phyloP scores from a whole-genome alignment of 768 basidiomycete genomes.

The Botryobasidium botryosum region DNA sequence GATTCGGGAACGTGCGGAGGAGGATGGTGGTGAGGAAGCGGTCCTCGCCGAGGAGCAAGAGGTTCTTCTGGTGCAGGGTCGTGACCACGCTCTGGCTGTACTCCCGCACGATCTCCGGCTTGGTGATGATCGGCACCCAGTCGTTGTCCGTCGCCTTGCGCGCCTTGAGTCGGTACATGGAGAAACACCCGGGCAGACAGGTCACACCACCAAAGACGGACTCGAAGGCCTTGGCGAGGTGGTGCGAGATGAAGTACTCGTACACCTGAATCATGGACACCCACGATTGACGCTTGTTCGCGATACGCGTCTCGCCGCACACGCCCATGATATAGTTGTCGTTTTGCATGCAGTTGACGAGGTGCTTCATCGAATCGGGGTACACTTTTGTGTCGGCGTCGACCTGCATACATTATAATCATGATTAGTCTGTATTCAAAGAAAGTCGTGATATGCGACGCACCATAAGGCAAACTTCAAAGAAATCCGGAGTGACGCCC shows the following conservation, averaged over 20 bases:
- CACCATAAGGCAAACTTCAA: slow-evolving; percentile 95
- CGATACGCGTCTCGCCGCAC: slow-evolving; percentile 96
- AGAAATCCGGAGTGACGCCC: slow-evolving; percentile 99
- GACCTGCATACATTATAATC: slow-evolving; percentile 37
- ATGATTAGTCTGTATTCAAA: slow-evolving; percentile 6
- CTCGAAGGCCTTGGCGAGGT: slow-evolving; percentile 95
- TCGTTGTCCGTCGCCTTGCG: slow-evolving; percentile 77
- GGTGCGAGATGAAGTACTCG: slow-evolving; percentile 98
- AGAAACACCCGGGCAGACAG: slow-evolving; percentile 98
- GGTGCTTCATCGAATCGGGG: slow-evolving; percentile 70
- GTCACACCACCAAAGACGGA: slow-evolving; percentile 99
- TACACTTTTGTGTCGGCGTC: slow-evolving; percentile 97
- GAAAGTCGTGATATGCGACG: slow-evolving; percentile 17
- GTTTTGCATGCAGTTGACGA: slow-evolving; percentile 98
- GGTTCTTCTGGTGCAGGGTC: slow-evolving; percentile 94
- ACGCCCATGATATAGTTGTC: slow-evolving; percentile 99
- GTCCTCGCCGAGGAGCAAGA: slow-evolving; percentile 92
- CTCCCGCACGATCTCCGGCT: slow-evolving; percentile 93
- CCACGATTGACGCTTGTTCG: slow-evolving; percentile 97
- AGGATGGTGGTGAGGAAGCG: slow-evolving; percentile 96
- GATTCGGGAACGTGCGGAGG: slow-evolving; percentile 89
- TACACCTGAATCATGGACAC: slow-evolving; percentile 97
- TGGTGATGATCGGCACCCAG: slow-evolving; percentile 93
- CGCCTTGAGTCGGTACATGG: slow-evolving; percentile 97
- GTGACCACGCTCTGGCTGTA: slow-evolving; percentile 90